Base-by-base conservation (phyloP, 768 basidiomycete genomes). In the Tulasnella sp. region DNA sequence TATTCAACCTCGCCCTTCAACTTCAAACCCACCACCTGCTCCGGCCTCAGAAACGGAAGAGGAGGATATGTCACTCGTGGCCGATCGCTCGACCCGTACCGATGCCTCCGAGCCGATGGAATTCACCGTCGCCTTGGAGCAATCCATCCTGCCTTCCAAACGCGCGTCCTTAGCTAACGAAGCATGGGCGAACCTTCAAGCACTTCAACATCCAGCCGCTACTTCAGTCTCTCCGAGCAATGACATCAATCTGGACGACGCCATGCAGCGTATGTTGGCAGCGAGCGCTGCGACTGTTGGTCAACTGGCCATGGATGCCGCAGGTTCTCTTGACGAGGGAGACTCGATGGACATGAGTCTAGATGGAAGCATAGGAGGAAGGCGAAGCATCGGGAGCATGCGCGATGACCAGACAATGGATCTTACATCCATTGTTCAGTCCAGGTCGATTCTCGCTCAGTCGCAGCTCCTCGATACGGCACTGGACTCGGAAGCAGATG, bases 151-250 rank as follows among this genome's bases (percentile, higher is more conserved):
- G 6, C 71, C 62, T 14, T 64, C 62, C 40, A 44, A 70, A 37
- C 69, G 69, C 69, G 62, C 71, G 12, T 72, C 71, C 8, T 22
- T 72, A 26, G 71, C 71, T n/a, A 72, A 72, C 44, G 62, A 72
- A 36, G 71, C 71, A 0, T 72, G 71, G 71, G 62, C 71, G 5
- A 36, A 36, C 19, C 71, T 72, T 5, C 71, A 72, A 62, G 71
- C 71, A 3, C 71, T 72, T 29, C 62, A 72, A 41, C 4, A 34
- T 39, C 29, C 11, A 5, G 17, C 26, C 9, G 1, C 22, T 5
- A 34, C 36, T 29, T 19, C 22, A 16, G 69, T 16, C 26, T 41
- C 64, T 8, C 59, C 37, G 62, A 44, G 19, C 11, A 44, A 72
- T n/a, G 62, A 65, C 5, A 72, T 72, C 26, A 35, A 72, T 34